phyloP scores from a whole-genome alignment of 2,329 filamentous ascomycete species.

The Neophaeococcomyces aloes region DNA sequence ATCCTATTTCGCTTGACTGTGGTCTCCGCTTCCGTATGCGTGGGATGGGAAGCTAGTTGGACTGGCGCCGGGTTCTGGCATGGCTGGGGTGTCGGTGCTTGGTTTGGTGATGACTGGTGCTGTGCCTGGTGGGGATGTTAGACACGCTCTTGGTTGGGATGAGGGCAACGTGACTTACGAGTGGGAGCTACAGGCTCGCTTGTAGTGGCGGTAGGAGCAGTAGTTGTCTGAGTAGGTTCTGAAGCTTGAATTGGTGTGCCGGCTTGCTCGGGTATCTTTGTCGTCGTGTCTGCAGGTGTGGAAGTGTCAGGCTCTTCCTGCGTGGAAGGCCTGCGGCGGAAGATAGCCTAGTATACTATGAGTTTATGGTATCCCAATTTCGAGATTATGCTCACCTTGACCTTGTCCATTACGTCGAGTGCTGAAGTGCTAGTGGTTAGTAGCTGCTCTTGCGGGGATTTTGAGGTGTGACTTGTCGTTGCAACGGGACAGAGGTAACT shows the following conservation, averaged over 20 bases:
- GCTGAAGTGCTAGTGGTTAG: slow-evolving; percentile 12
- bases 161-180: slow-evolving; percentile 12
- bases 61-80: slow-evolving; percentile 12
- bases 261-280: slow-evolving; percentile 9
- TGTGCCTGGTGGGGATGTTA: slow-evolving; percentile 10
- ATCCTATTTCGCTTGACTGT: slow-evolving; percentile 1
- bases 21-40: no score
- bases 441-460: slow-evolving; percentile 5
- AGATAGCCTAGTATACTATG: slow-evolving; percentile 10
- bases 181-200: slow-evolving; percentile 15
- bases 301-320: slow-evolving; percentile 14
- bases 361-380: not conserved
- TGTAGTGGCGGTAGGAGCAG: slow-evolving; percentile 14
- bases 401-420: slow-evolving; percentile 21
- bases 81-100: slow-evolving; percentile 11
- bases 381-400: slow-evolving; percentile 12
- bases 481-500: not conserved
- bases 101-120: slow-evolving; percentile 11
- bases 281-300: slow-evolving; percentile 13
- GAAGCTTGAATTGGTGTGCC: slow-evolving; percentile 10
- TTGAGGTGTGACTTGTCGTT: slow-evolving; percentile 1
- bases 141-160: not conserved
- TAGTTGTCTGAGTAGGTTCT: slow-evolving; percentile 14
- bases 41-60: slow-evolving; percentile 3
- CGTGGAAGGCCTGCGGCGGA: slow-evolving; percentile 16